These are phyloP conservation scores for Moesziomyces sp. DNA, from an alignment of 1,284 basidiomycete species.

Conservation along the genomic window DNA sequence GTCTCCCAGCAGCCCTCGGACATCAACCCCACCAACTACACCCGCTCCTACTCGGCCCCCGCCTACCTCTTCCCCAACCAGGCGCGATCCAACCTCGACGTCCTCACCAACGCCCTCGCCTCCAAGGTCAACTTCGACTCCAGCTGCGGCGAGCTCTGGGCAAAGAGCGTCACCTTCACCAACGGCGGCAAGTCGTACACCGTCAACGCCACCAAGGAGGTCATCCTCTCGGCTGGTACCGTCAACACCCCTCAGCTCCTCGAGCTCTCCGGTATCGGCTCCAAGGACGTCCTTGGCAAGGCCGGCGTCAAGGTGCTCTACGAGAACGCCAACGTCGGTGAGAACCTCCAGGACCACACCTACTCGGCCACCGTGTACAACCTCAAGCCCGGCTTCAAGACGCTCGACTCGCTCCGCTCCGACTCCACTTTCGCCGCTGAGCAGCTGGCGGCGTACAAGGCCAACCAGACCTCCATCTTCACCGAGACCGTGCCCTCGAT, in stretches of 20 bases:
- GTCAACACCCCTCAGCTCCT: constrained; percentile 69
- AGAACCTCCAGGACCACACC: constrained; percentile 71
- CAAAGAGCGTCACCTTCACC: constrained; percentile 49
- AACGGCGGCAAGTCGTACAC: constrained; percentile 47
- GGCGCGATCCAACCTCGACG: constrained; percentile 51
- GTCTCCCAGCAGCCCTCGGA: constrained; percentile 59
- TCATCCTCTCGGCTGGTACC: constrained; percentile 60
- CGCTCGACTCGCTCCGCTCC: constrained; percentile 59
- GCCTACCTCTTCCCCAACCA: constrained; percentile 61
- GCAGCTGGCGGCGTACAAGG: constrained; percentile 50
- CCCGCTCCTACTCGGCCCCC: constrained; percentile 60
- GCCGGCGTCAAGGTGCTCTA: constrained; percentile 65
- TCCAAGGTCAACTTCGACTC: constrained; percentile 54
- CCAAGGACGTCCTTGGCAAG: constrained; percentile 67
- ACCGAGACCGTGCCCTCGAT: constrained; percentile 60
- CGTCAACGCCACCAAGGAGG: constrained; percentile 53
- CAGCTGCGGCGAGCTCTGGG: constrained; percentile 23
- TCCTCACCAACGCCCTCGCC: constrained; percentile 54
- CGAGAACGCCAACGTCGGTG: constrained; percentile 67
- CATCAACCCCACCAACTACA: constrained; percentile 60
- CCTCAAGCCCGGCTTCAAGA: constrained; percentile 50
- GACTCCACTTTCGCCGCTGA: constrained; percentile 53
- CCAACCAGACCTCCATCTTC: constrained; percentile 55
- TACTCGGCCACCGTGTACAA: constrained; percentile 60
- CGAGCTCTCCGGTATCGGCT: constrained; percentile 72